Conservation (phyloP, 768 basidiomycete species). For the Pisolithus marmoratus region DNA sequence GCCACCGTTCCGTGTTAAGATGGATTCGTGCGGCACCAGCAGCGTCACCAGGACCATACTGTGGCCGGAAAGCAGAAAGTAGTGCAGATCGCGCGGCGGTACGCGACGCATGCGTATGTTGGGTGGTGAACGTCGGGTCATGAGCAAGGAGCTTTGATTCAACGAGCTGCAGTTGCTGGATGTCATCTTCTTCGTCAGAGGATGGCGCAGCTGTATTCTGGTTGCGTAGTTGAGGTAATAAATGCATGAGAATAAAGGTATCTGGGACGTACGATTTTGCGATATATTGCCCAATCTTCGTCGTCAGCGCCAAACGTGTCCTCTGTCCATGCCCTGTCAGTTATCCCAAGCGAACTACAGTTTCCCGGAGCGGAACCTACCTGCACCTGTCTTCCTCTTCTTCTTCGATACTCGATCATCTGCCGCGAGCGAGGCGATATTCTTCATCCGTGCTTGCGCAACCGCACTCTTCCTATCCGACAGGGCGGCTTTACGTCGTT, state of each 20-base stretch:
- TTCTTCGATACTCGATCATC: slow-evolving; percentile 82
- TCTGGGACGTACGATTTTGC: slow-evolving; percentile 71
- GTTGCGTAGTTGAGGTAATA: not conserved
- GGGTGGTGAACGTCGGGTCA: slow-evolving; percentile 79
- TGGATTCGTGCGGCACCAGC: slow-evolving; percentile 75
- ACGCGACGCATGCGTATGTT: slow-evolving; percentile 78
- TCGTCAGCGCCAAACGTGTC: slow-evolving; percentile 93
- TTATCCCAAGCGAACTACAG: not conserved
- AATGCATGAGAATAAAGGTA: not conserved
- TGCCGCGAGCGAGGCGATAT: slow-evolving; percentile 84
- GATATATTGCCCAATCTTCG: slow-evolving; percentile 96
- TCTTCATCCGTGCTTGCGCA: slow-evolving; percentile 94
- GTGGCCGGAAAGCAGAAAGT: slow-evolving; percentile 78
- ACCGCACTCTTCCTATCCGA: slow-evolving; percentile 92
- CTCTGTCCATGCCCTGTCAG: slow-evolving; percentile 42
- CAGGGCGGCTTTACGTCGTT: slow-evolving; percentile 71
- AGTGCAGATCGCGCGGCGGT: slow-evolving; percentile 77
- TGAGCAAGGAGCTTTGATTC: slow-evolving; percentile 77
- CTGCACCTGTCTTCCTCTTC: slow-evolving; percentile 76
- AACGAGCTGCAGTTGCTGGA: slow-evolving; percentile 60
- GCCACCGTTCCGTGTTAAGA: slow-evolving; percentile 83
- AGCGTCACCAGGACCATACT: slow-evolving; percentile 69
- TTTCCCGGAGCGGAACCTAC: slow-evolving; percentile 33
- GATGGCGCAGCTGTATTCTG: slow-evolving; percentile 68
- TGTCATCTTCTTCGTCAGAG: slow-evolving; percentile 88